A percentile compares a stretch with the other conserved stretches of the same genome.
Evolutionary conservation across 768 basidiomycete genomes (phyloP).

Genomic region (Wakefieldia striispora): DNA sequence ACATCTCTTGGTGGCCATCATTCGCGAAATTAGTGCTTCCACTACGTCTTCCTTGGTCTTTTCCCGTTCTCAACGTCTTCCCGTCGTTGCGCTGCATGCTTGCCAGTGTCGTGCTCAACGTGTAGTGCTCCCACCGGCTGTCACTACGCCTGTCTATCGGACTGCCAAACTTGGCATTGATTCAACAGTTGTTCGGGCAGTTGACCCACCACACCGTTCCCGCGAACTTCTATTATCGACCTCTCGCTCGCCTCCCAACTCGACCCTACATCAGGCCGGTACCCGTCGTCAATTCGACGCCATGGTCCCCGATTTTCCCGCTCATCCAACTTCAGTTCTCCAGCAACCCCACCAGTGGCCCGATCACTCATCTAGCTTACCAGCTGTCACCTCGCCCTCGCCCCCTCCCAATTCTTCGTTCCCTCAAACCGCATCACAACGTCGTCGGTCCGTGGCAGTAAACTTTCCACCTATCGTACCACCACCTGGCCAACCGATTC

Average conservation of each 20-base stretch:
- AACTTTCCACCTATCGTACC: conserved; percentile 65
- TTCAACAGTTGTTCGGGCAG: conserved; percentile 9
- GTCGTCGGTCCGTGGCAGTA: conserved; percentile 69
- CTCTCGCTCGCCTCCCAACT: conserved; percentile 1
- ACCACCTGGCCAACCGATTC: conserved; percentile 74
- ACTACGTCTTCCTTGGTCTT: conserved; percentile 11
- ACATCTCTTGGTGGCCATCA: conserved; percentile 7
- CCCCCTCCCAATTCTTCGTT: conserved; percentile 31
- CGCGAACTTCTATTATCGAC: background rate
- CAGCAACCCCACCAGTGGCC: conserved; percentile 36
- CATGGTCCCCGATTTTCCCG: conserved; percentile 32
- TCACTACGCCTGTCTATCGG: conserved; percentile 1
- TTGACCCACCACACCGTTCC: conserved; percentile 2
- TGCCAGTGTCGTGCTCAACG: conserved; percentile 4
- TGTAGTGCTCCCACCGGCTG: conserved; percentile 5
- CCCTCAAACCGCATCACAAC: conserved; percentile 32
- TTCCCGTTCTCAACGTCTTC: conserved; percentile 1
- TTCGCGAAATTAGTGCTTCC: background rate
- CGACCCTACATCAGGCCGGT: background rate
- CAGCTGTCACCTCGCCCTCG: conserved; percentile 33
- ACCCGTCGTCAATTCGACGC: conserved; percentile 2
- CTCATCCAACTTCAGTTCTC: conserved; percentile 27
- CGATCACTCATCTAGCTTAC: conserved; percentile 20
- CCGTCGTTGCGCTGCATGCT: conserved; percentile 12
- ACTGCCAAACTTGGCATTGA: conserved; percentile 16